Evolutionary conservation across 1,284 basidiomycete genomes (phyloP).

Genomic region (Ceraceosorus guamensis): DNA sequence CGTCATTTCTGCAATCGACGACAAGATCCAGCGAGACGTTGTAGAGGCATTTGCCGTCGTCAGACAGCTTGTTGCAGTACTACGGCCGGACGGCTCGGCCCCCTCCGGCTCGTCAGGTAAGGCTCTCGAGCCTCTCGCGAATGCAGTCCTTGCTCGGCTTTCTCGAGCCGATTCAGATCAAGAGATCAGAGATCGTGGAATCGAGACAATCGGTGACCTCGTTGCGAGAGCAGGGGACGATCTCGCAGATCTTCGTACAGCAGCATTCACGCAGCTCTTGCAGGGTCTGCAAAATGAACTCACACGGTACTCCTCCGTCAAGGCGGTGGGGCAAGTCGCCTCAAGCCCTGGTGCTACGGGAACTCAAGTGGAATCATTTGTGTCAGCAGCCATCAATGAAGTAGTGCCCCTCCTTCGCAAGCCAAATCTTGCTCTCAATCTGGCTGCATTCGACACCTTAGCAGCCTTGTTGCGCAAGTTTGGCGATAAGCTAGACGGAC

Average conservation of each 20-base stretch:
- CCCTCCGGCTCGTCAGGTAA: constrained; percentile 19
- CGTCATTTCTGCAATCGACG: constrained; percentile 63
- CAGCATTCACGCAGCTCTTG: constrained; percentile 62
- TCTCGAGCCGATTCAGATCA: constrained; percentile 77
- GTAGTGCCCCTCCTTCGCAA: constrained; percentile 69
- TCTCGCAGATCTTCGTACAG: constrained; percentile 48
- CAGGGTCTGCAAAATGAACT: constrained; percentile 62
- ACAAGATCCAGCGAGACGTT: constrained; percentile 50
- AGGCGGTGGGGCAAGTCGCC: constrained; percentile 52
- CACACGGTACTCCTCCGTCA: constrained; percentile 52
- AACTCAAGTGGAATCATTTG: constrained; percentile 61
- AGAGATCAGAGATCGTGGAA: constrained; percentile 75
- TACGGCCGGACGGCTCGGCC: constrained; percentile 37
- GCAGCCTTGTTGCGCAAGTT: constrained; percentile 66
- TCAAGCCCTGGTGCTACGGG: constrained; percentile 50
- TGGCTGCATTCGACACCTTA: constrained; percentile 71
- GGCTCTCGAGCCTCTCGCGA: constrained; percentile 55
- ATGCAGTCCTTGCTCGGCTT: constrained; percentile 65
- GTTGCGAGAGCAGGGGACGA: constrained; percentile 77
- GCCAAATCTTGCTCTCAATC: constrained; percentile 69
- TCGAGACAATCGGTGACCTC: constrained; percentile 74
- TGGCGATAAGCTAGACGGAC: constrained; percentile 15
- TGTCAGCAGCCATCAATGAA: constrained; percentile 67
- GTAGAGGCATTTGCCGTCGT: constrained; percentile 58
- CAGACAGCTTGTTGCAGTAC: constrained; percentile 51